phyloP scores from a whole-genome alignment of 2,329 filamentous ascomycete species.

The Cryphonectria nitschkei region DNA sequence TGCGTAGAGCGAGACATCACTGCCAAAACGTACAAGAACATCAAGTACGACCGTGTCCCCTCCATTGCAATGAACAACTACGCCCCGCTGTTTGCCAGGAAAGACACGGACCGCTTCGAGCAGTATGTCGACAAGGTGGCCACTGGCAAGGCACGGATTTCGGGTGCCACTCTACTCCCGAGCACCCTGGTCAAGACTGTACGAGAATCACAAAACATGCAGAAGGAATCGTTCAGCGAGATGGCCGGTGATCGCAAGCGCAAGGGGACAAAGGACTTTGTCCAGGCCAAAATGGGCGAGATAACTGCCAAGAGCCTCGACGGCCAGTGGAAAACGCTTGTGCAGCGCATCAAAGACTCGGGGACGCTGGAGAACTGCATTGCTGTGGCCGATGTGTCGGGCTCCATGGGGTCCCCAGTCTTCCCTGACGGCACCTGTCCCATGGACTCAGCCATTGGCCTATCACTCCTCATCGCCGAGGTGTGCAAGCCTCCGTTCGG shows the following conservation, averaged over 20 bases:
- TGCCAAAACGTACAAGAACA: constrained; percentile 49
- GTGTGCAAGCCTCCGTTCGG: constrained; percentile 56
- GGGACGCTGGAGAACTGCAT: constrained; percentile 57
- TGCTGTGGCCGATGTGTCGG: constrained; percentile 61
- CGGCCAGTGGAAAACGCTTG: constrained; percentile 60
- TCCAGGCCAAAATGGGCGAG: constrained; percentile 37
- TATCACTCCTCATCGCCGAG: constrained; percentile 60
- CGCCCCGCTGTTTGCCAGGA: constrained; percentile 50
- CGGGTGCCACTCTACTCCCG: constrained; percentile 59
- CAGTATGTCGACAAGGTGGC: constrained; percentile 54
- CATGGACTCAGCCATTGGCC: constrained; percentile 57
- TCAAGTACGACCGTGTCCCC: constrained; percentile 61
- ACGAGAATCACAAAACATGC: constrained; percentile 17
- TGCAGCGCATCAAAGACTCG: constrained; percentile 60
- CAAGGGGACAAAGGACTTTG: constrained; percentile 30
- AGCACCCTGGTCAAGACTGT: constrained; percentile 48
- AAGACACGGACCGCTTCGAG: constrained; percentile 54
- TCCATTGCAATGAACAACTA: constrained; percentile 62
- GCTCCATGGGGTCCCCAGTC: constrained; percentile 49
- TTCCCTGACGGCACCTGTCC: constrained; percentile 51
- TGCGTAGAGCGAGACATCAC: constrained; percentile 58
- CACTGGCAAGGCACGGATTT: constrained; percentile 52
- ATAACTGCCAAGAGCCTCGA: constrained; percentile 46
- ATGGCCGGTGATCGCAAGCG: neutral
- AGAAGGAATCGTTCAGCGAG: neutral